These are phyloP conservation scores for Trichophyton verrucosum DNA, from an alignment of 2,329 filamentous ascomycete species.

Conservation along the genomic window DNA sequence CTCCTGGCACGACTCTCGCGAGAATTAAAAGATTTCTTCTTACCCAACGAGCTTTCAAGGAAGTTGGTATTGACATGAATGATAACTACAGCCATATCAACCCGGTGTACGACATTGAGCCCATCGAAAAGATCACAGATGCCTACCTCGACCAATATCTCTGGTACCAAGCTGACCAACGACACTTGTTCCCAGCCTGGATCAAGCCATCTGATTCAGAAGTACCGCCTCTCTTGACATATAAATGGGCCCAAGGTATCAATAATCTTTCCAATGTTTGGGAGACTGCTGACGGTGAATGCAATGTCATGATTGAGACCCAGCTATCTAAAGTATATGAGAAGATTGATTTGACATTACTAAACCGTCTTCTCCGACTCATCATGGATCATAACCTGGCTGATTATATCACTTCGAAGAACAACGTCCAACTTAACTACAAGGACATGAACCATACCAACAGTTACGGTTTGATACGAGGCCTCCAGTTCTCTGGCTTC, in stretches of 20 bases:
- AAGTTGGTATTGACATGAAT: constrained; percentile 99
- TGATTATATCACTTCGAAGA: constrained; percentile 98
- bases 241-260: constrained; percentile 99
- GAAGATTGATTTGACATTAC: constrained; percentile 91
- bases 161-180: constrained; percentile 97
- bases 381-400: constrained; percentile 99
- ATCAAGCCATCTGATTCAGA: constrained; percentile 98
- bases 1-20: constrained; percentile 86
- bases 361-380: constrained; percentile 81
- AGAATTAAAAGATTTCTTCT: constrained; percentile 95
- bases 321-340: constrained; percentile 98
- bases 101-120: constrained; percentile 96
- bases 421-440: constrained; percentile 97
- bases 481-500: constrained; percentile 93
- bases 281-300: constrained; percentile 87
- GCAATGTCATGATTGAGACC: constrained; percentile 97
- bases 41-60: constrained; percentile 96
- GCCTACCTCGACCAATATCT: constrained; percentile 97
- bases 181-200: constrained; percentile 94
- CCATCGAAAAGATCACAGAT: constrained; percentile 98
- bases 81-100: constrained; percentile 99
- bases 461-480: constrained; percentile 95
- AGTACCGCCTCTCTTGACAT: constrained; percentile 82
- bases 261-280: constrained; percentile 95
- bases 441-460: constrained; percentile 99